Conservation (phyloP, 257 asterid species). For the Solanum chilense region DNA sequence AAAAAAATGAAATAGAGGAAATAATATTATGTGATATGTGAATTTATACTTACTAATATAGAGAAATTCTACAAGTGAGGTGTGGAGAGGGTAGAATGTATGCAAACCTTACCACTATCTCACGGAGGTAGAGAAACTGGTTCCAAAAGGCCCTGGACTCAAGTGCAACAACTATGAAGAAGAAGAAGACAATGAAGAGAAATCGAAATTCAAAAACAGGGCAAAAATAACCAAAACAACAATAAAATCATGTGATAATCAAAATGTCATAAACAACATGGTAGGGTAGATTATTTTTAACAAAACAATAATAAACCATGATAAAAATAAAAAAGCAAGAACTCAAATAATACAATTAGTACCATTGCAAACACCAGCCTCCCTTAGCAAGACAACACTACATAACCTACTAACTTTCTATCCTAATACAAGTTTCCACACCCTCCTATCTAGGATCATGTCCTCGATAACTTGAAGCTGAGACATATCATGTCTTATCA, state of each 20-base stretch:
- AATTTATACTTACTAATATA: background rate
- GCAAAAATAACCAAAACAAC: background rate
- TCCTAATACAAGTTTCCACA: background rate
- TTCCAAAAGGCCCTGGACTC: background rate
- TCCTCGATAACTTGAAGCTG: background rate
- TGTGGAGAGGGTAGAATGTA: background rate
- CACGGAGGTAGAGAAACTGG: background rate
- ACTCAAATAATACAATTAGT: background rate
- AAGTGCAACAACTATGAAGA: background rate
- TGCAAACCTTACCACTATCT: background rate
- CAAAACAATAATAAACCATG: background rate
- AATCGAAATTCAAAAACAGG: background rate
- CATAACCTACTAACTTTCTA: background rate
- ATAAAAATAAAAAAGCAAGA: background rate
- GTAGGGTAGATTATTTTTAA: background rate
- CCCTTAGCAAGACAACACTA: background rate
- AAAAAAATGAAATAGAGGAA: background rate
- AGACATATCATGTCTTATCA: background rate
- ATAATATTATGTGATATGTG: background rate
- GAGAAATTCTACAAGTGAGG: background rate
- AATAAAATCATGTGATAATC: background rate
- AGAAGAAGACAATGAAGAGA: background rate
- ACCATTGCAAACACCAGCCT: background rate
- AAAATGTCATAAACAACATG: background rate
- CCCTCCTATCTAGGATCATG: background rate